Evolutionary conservation across 345 rosid species (phyloP).

Genomic region (Arabidopsis suecica): DNA sequence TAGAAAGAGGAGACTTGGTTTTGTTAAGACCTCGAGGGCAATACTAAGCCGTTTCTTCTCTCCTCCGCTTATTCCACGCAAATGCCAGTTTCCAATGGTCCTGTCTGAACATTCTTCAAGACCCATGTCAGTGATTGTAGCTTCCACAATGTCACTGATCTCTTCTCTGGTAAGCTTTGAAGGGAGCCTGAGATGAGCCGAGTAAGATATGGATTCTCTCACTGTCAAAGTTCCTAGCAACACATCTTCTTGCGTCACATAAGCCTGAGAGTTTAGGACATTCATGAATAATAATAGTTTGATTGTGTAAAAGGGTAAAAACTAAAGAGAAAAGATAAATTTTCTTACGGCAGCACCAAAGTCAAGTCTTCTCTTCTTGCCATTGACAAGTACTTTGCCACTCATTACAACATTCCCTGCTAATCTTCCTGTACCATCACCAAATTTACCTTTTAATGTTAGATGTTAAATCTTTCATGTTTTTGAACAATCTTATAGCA

Average conservation of each 20-base stretch:
- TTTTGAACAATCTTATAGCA: background rate
- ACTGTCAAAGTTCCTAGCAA: slow-evolving; percentile 77
- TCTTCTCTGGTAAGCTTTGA: slow-evolving; percentile 54
- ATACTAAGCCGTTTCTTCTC: slow-evolving; percentile 82
- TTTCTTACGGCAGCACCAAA: slow-evolving; percentile 71
- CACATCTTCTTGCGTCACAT: slow-evolving; percentile 84
- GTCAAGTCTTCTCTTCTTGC: slow-evolving; percentile 71
- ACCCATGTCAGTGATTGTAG: slow-evolving; percentile 68
- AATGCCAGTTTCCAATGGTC: slow-evolving; percentile 77
- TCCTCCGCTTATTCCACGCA: slow-evolving; percentile 87
- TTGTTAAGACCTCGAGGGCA: slow-evolving; percentile 74
- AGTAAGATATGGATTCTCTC: slow-evolving; percentile 73
- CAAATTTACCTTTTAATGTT: background rate
- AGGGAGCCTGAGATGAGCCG: slow-evolving; percentile 74
- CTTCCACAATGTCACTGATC: slow-evolving; percentile 58
- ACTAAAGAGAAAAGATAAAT: background rate
- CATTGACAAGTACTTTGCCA: slow-evolving; percentile 86
- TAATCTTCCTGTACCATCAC: slow-evolving; percentile 73
- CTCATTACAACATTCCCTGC: slow-evolving; percentile 88
- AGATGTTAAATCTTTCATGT: background rate
- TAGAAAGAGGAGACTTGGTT: slow-evolving; percentile 67
- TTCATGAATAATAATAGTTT: background rate
- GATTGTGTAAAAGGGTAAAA: background rate
- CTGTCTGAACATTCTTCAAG: slow-evolving; percentile 72
- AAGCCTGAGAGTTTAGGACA: slow-evolving; percentile 56